A percentile compares a stretch with the other conserved stretches of the same genome.
phyloP scores from a whole-genome alignment of 768 basidiomycete species.

The Candolleomyces efflorescens region DNA sequence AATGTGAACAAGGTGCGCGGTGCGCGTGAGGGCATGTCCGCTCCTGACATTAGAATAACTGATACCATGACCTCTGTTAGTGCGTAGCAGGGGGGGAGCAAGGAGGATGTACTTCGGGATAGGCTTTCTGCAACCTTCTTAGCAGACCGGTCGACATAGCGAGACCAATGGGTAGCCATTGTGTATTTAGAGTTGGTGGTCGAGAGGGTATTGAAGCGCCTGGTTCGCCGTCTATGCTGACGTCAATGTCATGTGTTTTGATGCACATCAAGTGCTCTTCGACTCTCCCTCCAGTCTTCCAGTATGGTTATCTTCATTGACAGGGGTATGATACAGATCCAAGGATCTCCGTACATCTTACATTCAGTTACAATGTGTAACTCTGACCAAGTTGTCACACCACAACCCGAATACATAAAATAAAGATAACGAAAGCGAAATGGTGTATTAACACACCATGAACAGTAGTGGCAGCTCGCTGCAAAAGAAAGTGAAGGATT shows the following conservation, averaged over 20 bases:
- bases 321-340: too few species aligned
- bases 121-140: conserved; percentile 31
- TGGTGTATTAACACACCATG: too few species aligned
- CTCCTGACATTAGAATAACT: conserved; percentile 78
- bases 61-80: background rate
- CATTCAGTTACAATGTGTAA: too few species aligned
- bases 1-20: conserved; percentile 68
- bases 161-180: conserved; percentile 30
- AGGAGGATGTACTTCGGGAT: conserved; percentile 26
- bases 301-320: too few species aligned
- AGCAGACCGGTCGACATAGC: conserved; percentile 35
- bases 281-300: too few species aligned
- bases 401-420: background rate
- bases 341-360: too few species aligned
- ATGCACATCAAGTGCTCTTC: too few species aligned
- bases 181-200: conserved; percentile 1
- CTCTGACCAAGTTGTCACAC: background rate
- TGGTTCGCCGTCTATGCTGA: conserved; percentile 4
- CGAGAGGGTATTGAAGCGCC: background rate
- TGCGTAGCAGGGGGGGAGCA: background rate
- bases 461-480: background rate
- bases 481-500: background rate
- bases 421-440: background rate
- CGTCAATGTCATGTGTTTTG: conserved; percentile 10
- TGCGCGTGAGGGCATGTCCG: conserved; percentile 53